Percentiles rank a stretch among this genome's conserved stretches.
These are phyloP conservation scores for Exophiala sideris DNA, from an alignment of 2,329 filamentous ascomycete genomes.

Conservation along the genomic window DNA sequence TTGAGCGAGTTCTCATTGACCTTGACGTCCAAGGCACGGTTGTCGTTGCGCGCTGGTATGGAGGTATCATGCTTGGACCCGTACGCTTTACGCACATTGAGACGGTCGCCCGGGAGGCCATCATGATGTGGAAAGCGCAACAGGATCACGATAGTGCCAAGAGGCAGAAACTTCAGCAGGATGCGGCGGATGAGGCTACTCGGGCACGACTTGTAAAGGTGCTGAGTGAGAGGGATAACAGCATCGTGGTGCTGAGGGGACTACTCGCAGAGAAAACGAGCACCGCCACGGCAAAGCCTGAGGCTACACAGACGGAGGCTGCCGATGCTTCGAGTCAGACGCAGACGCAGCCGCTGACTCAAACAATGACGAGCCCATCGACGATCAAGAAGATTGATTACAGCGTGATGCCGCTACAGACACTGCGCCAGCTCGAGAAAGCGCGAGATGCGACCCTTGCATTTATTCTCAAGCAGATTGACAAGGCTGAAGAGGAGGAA, in stretches of 20 bases:
- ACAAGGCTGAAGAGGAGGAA: constrained; percentile 45
- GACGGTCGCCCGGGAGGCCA: constrained; percentile 46
- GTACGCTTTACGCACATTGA: constrained; percentile 54
- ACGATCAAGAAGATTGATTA: constrained; percentile 40
- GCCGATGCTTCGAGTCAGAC: neutral
- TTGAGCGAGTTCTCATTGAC: constrained; percentile 47
- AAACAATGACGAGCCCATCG: constrained; percentile 4
- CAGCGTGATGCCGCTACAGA: constrained; percentile 33
- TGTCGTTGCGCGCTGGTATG: constrained; percentile 56
- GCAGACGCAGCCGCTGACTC: neutral
- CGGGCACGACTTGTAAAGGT: constrained; percentile 36
- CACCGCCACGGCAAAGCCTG: neutral
- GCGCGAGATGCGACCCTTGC: constrained; percentile 53
- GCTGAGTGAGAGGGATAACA: constrained; percentile 47
- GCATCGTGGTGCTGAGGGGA: constrained; percentile 45
- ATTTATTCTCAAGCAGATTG: constrained; percentile 52
- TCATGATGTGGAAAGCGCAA: constrained; percentile 37
- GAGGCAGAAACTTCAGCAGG: constrained; percentile 32
- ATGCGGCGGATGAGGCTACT: constrained; percentile 36
- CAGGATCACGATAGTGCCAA: constrained; percentile 32
- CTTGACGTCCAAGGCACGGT: constrained; percentile 45
- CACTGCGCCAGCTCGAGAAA: constrained; percentile 48
- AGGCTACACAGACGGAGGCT: too few species aligned
- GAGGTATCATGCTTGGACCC: constrained; percentile 52
- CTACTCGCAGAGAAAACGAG: constrained; percentile 44